Conservation (phyloP, 805 yeast species). For the Blastobotrys terrestris region DNA sequence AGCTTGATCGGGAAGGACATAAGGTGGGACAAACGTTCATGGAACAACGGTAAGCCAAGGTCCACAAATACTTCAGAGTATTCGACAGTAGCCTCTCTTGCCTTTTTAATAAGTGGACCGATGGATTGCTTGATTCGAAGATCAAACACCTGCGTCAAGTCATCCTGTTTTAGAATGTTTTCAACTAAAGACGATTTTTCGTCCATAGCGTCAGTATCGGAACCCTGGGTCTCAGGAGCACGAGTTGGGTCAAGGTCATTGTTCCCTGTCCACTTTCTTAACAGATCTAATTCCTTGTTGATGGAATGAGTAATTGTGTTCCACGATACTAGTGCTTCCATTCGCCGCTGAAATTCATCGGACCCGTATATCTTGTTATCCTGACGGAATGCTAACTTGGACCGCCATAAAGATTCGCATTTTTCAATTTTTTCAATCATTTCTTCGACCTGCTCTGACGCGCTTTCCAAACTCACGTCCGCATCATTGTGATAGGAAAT, state of each 20-base stretch:
- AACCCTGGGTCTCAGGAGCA: conserved; percentile 24
- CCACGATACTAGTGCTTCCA: conserved; percentile 84
- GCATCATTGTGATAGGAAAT: conserved; percentile 28
- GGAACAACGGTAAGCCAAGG: conserved; percentile 67
- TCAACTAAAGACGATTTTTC: conserved; percentile 77
- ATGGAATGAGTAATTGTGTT: conserved; percentile 65
- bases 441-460: conserved; percentile 46
- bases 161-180: conserved; percentile 60
- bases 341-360: conserved; percentile 54
- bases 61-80: conserved; percentile 57
- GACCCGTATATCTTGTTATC: conserved; percentile 70
- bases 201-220: conserved; percentile 32
- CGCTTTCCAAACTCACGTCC: conserved; percentile 22
- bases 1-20: conserved; percentile 73
- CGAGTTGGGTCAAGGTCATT: conserved; percentile 61
- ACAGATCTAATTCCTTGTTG: conserved; percentile 49
- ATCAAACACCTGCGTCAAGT: conserved; percentile 49
- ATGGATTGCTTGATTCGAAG: conserved; percentile 61
- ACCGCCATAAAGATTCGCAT: conserved; percentile 74
- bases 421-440: conserved; percentile 57
- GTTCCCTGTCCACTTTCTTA: conserved; percentile 80
- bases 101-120: conserved; percentile 77
- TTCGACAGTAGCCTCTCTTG: conserved; percentile 62
- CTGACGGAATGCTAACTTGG: conserved; percentile 64
- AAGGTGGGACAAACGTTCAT: conserved; percentile 44